A percentile compares a stretch with the other conserved stretches of the same genome.
Conservation (phyloP, 257 asterid species). For the Przewalskia tangutica region DNA sequence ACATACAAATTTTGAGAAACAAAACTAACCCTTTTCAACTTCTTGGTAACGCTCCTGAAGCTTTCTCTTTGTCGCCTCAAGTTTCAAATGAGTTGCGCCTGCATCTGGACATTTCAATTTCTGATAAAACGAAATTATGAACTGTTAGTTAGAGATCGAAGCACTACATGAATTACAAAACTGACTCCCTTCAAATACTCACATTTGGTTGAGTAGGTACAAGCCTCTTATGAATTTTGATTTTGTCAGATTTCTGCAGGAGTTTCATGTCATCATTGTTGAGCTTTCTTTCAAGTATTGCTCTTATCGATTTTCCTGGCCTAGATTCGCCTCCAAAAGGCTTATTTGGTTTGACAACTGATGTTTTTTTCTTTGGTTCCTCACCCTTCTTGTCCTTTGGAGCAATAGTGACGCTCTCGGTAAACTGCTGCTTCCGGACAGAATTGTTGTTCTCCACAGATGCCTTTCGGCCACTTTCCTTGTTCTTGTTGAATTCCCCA, state of each 20-base stretch:
- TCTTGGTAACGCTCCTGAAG: slow-evolving; percentile 80
- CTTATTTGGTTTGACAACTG: slow-evolving; percentile 28
- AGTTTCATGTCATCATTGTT: slow-evolving; percentile 22
- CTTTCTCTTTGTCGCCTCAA: slow-evolving; percentile 80
- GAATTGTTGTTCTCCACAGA: slow-evolving; percentile 21
- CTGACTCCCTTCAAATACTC: neutral
- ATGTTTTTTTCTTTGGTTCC: slow-evolving; percentile 24
- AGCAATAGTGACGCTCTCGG: slow-evolving; percentile 8
- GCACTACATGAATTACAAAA: neutral
- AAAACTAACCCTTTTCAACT: slow-evolving; percentile 64
- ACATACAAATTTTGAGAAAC: neutral
- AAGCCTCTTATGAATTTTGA: slow-evolving; percentile 31
- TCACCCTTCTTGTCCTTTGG: slow-evolving; percentile 30
- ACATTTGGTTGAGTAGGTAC: slow-evolving; percentile 41
- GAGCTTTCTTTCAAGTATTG: slow-evolving; percentile 25
- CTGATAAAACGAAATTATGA: slow-evolving; percentile 7
- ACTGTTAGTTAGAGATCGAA: neutral
- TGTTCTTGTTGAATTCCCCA: slow-evolving; percentile 59
- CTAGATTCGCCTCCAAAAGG: slow-evolving; percentile 23
- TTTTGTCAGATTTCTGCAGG: slow-evolving; percentile 26
- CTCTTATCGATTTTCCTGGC: slow-evolving; percentile 36
- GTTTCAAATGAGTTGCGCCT: slow-evolving; percentile 23
- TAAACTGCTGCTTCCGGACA: slow-evolving; percentile 16
- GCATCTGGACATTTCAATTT: slow-evolving; percentile 33
- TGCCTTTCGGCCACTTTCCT: slow-evolving; percentile 49